A percentile compares a stretch with the other conserved stretches of the same genome.
phyloP scores from a whole-genome alignment of 768 basidiomycete species.

The Saitozyma podzolica region DNA sequence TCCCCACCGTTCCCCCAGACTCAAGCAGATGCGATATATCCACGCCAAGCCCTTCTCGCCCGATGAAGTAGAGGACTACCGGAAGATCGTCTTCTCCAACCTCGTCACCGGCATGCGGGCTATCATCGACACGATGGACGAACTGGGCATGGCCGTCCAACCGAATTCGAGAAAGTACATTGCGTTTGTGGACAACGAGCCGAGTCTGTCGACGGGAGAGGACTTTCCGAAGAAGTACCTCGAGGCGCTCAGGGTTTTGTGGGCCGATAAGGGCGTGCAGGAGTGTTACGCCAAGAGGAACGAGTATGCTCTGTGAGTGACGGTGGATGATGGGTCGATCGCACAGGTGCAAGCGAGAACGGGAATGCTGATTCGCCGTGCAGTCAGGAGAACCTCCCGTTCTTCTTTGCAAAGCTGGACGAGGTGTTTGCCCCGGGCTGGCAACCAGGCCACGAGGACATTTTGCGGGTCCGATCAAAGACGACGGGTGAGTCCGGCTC shows the following conservation, averaged over 20 bases:
- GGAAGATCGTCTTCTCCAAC: constrained; percentile 88
- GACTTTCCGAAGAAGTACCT: constrained; percentile 70
- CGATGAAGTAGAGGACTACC: constrained; percentile 78
- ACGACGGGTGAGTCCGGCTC: constrained; percentile 61
- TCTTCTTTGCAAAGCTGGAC: constrained; percentile 74
- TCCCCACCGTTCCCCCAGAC: background rate
- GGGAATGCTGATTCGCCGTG: background rate
- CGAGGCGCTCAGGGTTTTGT: constrained; percentile 68
- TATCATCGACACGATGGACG: constrained; percentile 83
- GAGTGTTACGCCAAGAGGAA: constrained; percentile 78
- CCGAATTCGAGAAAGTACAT: constrained; percentile 63
- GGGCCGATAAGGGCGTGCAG: constrained; percentile 74
- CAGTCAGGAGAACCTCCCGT: constrained; percentile 11
- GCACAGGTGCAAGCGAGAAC: background rate
- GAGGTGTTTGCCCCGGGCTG: constrained; percentile 75
- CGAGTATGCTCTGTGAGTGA: constrained; percentile 68
- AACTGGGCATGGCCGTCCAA: constrained; percentile 74
- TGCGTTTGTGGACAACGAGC: constrained; percentile 65
- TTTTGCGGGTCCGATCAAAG: constrained; percentile 74
- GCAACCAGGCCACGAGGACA: constrained; percentile 75
- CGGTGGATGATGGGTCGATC: constrained; percentile 55
- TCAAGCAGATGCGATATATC: constrained; percentile 93
- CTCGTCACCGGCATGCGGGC: constrained; percentile 79
- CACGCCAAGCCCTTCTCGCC: constrained; percentile 79
- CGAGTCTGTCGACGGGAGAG: constrained; percentile 75